A percentile compares a stretch with the other conserved stretches of the same genome.
Conservation (phyloP, 108 stramenopile species). For the Cyclotella baltica region DNA sequence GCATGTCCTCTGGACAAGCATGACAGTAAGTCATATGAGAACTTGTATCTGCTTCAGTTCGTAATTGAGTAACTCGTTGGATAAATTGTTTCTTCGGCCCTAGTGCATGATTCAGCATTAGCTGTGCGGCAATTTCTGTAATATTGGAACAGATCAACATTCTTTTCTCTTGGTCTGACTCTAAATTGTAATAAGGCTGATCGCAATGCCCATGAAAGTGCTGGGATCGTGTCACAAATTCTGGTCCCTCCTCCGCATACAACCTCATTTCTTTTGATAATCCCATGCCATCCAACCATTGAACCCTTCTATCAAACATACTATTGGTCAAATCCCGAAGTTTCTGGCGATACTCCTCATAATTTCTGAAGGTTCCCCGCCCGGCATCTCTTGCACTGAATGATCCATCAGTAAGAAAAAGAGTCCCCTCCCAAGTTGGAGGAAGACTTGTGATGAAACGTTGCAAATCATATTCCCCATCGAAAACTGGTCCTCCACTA, state of each 20-base stretch:
- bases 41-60: too few relatives aligned
- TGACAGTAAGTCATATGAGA: slow-evolving; percentile 25
- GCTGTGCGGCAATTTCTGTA: slow-evolving; percentile 35
- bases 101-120: slow-evolving; percentile 39
- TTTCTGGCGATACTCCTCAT: slow-evolving; percentile 12
- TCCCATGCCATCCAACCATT: slow-evolving; percentile 46
- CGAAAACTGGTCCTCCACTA: slow-evolving; percentile 12
- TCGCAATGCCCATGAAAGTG: slow-evolving; percentile 43
- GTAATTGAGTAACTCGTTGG: neutral
- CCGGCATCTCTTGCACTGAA: slow-evolving; percentile 31
- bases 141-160: slow-evolving; percentile 35
- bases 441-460: slow-evolving; percentile 9
- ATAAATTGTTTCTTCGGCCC: slow-evolving; percentile 23
- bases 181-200: neutral
- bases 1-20: slow-evolving; percentile 30
- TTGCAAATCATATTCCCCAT: slow-evolving; percentile 17
- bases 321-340: neutral
- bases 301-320: slow-evolving; percentile 33
- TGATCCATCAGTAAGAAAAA: slow-evolving; percentile 25
- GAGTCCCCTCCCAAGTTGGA: slow-evolving; percentile 32
- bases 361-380: neutral
- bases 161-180: too few relatives aligned
- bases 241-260: slow-evolving; percentile 33
- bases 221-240: slow-evolving; percentile 21
- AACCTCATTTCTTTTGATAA: slow-evolving; percentile 45